Evolutionary conservation across 75 land plant species (phyloP), one percentile per base, ranked within the genome.

Genomic region (Gnetum montanum): DNA sequence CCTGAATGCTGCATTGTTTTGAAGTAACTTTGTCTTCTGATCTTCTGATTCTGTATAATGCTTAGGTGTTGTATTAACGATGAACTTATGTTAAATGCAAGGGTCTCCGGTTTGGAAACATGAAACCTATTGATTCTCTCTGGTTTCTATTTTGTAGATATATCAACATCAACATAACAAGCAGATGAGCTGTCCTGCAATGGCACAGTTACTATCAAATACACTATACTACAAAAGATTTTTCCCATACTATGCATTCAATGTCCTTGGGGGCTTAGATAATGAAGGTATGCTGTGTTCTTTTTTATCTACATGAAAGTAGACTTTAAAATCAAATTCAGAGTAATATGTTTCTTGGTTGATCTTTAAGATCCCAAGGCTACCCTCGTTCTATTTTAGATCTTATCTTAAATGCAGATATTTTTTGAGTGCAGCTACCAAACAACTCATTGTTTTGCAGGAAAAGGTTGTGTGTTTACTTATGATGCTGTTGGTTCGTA

Each of bases 401-500:
- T n/a, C n/a, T n/a, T n/a, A n/a, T n/a, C n/a, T n/a, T n/a, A n/a
- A n/a, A n/a, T n/a, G n/a, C n/a, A n/a, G n/a, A n/a, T n/a, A n/a
- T n/a, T n/a, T n/a, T n/a, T n/a, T n/a, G n/a, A n/a, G n/a, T n/a
- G n/a, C n/a, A n/a, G n/a, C n/a, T n/a, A n/a, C n/a, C n/a, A n/a
- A n/a, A n/a, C n/a, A n/a, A n/a, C n/a, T n/a, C n/a, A n/a, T n/a
- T n/a, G n/a, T 36, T 6, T 26, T 48, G 19, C 72, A 92, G 97
- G 97, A 29, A 92, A 85, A 64, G 97, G 97, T 26, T 92, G 97
- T 82, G 97, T 88, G 15, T 92, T 69, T 61, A 84, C 90, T 18
- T 92, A 92, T 68, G 97, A 92, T 82, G 97, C 97, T 38, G 97
- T 92, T 54, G 97, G 97, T 6, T 92, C 97, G 10, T 88, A 88